Conservation (phyloP, 768 basidiomycete species). For the Podaxis sp. region DNA sequence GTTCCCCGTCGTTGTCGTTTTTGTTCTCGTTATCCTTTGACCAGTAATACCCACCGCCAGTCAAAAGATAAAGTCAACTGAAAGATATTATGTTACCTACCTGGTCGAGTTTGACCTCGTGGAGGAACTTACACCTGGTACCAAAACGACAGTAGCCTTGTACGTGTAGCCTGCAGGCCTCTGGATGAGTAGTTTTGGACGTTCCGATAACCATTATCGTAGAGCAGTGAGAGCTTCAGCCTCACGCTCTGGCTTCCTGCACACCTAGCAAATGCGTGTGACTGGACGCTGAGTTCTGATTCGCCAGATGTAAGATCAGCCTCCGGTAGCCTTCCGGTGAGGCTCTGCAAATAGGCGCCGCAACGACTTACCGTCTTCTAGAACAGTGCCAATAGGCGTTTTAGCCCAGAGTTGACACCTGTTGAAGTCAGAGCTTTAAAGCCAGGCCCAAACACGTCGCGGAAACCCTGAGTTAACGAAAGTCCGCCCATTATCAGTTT, state of each 20-base stretch:
- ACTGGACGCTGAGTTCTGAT: neutral
- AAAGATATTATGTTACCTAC: neutral
- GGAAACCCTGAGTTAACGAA: too few species aligned
- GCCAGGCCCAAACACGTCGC: too few species aligned
- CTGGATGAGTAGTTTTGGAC: neutral
- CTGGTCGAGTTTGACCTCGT: neutral
- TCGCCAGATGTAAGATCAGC: neutral
- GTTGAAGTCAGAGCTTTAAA: too few species aligned
- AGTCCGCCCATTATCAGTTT: too few species aligned
- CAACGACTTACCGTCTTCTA: too few species aligned
- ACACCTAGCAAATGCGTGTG: neutral
- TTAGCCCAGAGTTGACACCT: too few species aligned
- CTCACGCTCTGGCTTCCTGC: neutral
- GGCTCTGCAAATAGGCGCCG: neutral
- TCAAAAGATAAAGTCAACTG: neutral
- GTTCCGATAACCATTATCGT: slow-evolving; percentile 17
- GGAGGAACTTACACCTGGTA: slow-evolving; percentile 6
- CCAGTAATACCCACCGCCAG: neutral
- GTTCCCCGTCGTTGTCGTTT: too few species aligned
- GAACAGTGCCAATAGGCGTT: too few species aligned
- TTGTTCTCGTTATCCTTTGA: neutral
- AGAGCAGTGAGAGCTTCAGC: neutral
- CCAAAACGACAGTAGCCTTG: slow-evolving; percentile 12
- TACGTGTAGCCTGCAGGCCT: neutral
- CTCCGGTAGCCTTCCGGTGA: too few species aligned